Evolutionary conservation across 257 asterid genomes (phyloP), one percentile per base, ranked within the genome.

Genomic region (Cynanchum wilfordii): DNA sequence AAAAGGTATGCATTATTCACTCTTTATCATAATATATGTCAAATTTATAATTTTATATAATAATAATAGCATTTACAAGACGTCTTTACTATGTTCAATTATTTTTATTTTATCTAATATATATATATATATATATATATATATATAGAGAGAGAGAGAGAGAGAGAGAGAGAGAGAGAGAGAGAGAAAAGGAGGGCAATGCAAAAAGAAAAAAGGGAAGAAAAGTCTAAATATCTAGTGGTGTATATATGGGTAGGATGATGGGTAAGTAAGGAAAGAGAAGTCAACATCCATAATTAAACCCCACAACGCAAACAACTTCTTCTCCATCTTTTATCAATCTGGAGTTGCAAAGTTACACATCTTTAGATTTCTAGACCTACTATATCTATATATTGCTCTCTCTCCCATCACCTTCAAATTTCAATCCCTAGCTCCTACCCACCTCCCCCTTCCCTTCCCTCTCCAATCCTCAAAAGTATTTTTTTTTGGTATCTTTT

Each of bases 211-310:
- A 63, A 52, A 54, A 5, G 55, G 20, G 55, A 9, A 20, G n/a
- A 64, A 64, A 64, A 36, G 3, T 7, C 3, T 29, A 36, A 42
- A 59, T 6, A 36, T 13, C 22, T 36, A 17, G 29, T 64, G 49
- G 6, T 22, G 50, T 36, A 64, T 17, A 7, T 36, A 27, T 49
- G 3, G 0, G 1, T 47, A 7, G 3, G 19, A 2, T 58, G 69
- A 7, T 36, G 22, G n/a, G 47, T 62, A 10, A 52, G 44, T 30
- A 9, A 19, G 4, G 60, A 52, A 49, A 55, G 59, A 68, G 8
- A 68, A 70, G 66, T 59, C 66, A 36, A 55, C 74, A 10, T 19
- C 50, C 66, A 38, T 22, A 70, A 17, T 55, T 29, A 36, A 55
- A 5, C 54, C 74, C 65, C 65, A 54, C 51, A 54, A 33, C 8